phyloP scores from a whole-genome alignment of 148 eudicot genomes.

The Beta vulgaris region DNA sequence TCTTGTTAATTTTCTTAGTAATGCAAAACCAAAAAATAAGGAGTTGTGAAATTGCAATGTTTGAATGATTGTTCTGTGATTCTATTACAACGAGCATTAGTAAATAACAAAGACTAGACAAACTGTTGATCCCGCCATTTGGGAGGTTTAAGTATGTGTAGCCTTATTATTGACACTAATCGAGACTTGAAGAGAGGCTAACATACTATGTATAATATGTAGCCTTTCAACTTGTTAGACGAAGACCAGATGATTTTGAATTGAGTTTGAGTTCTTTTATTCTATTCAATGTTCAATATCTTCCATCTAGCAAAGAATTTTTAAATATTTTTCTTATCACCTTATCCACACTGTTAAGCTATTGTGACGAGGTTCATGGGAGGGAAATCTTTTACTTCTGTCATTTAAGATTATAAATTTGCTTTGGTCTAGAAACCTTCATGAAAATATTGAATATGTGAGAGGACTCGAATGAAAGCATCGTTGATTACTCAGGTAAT shows the following conservation, averaged over 20 bases:
- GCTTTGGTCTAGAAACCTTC: neutral
- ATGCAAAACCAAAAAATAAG: no score
- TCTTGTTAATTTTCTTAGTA: no score
- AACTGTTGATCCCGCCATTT: neutral
- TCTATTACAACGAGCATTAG: neutral
- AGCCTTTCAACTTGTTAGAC: no score
- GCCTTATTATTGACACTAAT: neutral
- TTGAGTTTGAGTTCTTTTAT: no score
- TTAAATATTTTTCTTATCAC: neutral
- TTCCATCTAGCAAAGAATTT: no score
- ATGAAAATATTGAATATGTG: neutral
- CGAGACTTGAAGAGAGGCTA: neutral
- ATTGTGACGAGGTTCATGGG: neutral
- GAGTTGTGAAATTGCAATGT: neutral
- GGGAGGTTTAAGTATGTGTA: neutral
- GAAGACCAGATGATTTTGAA: no score
- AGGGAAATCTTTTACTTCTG: neutral
- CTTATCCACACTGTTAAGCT: neutral
- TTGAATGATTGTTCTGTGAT: neutral
- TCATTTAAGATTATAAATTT: neutral
- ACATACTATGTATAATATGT: neutral
- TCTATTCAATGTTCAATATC: no score
- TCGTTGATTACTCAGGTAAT: neutral
- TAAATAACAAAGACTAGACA: neutral
- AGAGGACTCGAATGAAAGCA: neutral